Evolutionary conservation across 2,329 filamentous ascomycete genomes (phyloP), one percentile per base, ranked within the genome.

Genomic region (Sporothrix schenckii): DNA sequence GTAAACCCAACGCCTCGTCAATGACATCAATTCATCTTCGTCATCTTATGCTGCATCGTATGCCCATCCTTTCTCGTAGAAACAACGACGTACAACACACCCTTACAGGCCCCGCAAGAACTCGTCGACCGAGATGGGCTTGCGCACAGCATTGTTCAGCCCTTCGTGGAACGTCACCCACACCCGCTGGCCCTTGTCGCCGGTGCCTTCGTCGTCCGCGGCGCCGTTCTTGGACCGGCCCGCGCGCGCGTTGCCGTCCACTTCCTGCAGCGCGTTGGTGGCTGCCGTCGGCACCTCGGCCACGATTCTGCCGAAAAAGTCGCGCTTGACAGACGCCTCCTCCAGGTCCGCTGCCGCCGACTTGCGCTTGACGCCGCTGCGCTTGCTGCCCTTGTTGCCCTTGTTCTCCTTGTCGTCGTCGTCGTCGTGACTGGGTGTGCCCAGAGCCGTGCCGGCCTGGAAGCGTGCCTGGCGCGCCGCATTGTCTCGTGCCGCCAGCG

Each of bases 111-210:
- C 89, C 70, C 83, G 84, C 83, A 97, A 81, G 75, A 97, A 86
- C 79, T 97, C 94, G 72, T 87, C 85, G 78, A 97, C 79, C 10
- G 91, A 91, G 72, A 97, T 89, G 2, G 93, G 92, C 79, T 97
- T 97, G 79, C 91, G 86, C 72, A 97, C 94, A 13, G 94, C 94
- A 84, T 97, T 97, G 70, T 93, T 95, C 78, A 93, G 89, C 0
- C 94, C 94, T 81, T 97, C 94, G 76, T 97, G 89, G 79, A 89
- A 97, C 73, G 88, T 94, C 54, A 97, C 89, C 93, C 93, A 97
- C 4, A 94, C 91, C 75, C 90, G 84, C 11, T 76, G 85, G 63
- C 85, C 85, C 70, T 83, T 80, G 56, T 80, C 78, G 52, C 76
- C 79, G 71, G 75, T 76, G 24, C 21, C 34, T 2, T 34, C n/a